phyloP scores from a whole-genome alignment of 495 filamentous ascomycete genomes.

The Penicillium roqueforti region DNA sequence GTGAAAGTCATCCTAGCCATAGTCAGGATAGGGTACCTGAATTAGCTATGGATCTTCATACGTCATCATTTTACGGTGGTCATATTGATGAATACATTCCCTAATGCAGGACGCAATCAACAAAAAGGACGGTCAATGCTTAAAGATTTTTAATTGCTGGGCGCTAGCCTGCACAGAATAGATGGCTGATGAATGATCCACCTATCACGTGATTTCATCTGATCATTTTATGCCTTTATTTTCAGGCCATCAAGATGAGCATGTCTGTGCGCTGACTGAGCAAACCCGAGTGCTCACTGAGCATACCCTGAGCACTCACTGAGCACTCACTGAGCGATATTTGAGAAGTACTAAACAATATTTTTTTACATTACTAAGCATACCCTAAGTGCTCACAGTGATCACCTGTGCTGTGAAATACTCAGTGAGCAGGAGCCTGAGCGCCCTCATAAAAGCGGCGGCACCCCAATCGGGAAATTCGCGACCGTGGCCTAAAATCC shows the following conservation, averaged over 20 bases:
- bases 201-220: background rate
- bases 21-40: background rate
- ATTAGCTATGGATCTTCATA: background rate
- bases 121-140: background rate
- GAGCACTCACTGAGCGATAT: too few relatives aligned
- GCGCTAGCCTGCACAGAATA: background rate
- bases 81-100: background rate
- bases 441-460: constrained; percentile 12
- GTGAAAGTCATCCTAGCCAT: background rate
- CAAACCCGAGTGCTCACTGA: background rate
- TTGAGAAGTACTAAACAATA: too few relatives aligned
- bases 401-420: too few relatives aligned
- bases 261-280: background rate
- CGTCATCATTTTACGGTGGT: background rate
- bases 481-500: background rate
- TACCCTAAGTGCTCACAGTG: background rate
- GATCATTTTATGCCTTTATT: background rate
- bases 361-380: background rate
- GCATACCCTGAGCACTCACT: background rate
- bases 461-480: background rate
- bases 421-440: constrained; percentile 2
- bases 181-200: background rate
- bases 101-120: background rate
- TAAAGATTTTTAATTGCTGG: background rate
- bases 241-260: background rate